A percentile compares a stretch with the other conserved stretches of the same genome.
These are phyloP conservation scores for Phlebiopsis flavidoalba DNA, from an alignment of 768 basidiomycete genomes.

Conservation along the genomic window DNA sequence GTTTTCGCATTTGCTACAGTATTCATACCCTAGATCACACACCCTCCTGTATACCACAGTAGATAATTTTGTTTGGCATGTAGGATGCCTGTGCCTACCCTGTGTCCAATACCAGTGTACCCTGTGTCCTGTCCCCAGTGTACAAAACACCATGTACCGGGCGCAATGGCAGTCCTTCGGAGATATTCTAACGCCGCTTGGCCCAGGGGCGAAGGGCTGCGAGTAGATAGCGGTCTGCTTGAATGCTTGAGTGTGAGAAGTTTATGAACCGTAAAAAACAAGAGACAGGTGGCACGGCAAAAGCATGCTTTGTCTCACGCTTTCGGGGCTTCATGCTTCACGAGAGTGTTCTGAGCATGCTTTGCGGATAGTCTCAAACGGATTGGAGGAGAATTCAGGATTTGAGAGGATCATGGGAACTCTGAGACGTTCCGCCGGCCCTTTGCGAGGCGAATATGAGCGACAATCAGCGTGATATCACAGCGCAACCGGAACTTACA, in stretches of 20 bases:
- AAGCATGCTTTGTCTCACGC: not conserved
- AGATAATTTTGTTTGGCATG: constrained; percentile 5
- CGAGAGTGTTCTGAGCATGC: constrained; percentile 73
- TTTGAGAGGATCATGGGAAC: constrained; percentile 67
- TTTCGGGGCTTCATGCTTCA: constrained; percentile 39
- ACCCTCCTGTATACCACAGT: constrained; percentile 8
- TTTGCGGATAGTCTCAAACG: constrained; percentile 75
- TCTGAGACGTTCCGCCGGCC: constrained; percentile 58
- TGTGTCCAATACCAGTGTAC: constrained; percentile 6
- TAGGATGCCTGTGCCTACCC: constrained; percentile 10
- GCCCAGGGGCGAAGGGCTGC: no score
- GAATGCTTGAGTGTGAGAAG: no score
- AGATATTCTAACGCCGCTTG: not conserved
- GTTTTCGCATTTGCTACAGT: constrained; percentile 5
- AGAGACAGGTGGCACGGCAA: no score
- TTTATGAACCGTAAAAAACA: no score
- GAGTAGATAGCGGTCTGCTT: no score
- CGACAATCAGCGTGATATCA: constrained; percentile 8
- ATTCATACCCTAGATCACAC: not conserved
- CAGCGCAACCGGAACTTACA: constrained; percentile 42
- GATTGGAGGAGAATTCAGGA: constrained; percentile 59
- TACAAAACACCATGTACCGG: not conserved
- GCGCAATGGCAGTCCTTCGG: not conserved
- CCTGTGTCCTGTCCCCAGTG: not conserved
- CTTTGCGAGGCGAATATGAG: constrained; percentile 31